Percentiles rank a stretch among this genome's conserved stretches.
Conservation (phyloP, 495 filamentous ascomycete species). For the Xylaria nigripes region DNA sequence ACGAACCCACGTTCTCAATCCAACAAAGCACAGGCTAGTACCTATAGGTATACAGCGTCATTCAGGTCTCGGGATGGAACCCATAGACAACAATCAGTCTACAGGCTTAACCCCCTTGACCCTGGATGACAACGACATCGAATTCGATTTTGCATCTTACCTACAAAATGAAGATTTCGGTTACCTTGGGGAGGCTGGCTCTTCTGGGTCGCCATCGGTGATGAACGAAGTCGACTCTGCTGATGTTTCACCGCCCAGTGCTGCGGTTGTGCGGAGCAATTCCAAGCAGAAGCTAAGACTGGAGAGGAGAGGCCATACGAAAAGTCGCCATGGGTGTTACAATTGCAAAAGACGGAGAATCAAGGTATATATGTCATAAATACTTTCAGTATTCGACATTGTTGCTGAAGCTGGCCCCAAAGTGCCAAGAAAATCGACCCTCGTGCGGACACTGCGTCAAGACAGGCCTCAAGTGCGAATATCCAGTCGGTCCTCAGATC, state of each 20-base stretch:
- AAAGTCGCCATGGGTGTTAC: constrained; percentile 55
- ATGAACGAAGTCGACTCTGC: constrained; percentile 11
- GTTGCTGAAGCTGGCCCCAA: not conserved
- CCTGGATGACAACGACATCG: constrained; percentile 12
- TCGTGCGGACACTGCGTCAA: constrained; percentile 52
- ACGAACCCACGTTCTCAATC: too few relatives aligned
- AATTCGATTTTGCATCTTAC: constrained; percentile 29
- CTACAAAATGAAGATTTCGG: constrained; percentile 23
- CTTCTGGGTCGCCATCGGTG: constrained; percentile 12
- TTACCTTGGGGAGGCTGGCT: constrained; percentile 26
- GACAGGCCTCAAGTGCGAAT: constrained; percentile 50
- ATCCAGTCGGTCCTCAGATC: constrained; percentile 40
- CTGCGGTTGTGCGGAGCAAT: constrained; percentile 1
- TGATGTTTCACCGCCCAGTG: constrained; percentile 5
- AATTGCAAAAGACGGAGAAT: constrained; percentile 58
- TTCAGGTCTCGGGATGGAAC: constrained; percentile 11
- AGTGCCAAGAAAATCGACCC: constrained; percentile 54
- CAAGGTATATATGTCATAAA: constrained; percentile 37
- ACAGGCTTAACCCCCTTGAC: constrained; percentile 19
- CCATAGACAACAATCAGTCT: constrained; percentile 16
- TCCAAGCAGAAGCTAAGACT: constrained; percentile 22
- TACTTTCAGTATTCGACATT: not conserved
- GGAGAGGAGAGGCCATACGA: constrained; percentile 48
- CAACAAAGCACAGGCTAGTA: not conserved
- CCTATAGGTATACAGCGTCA: not conserved